Evolutionary conservation across 192 early-diverging fungal species (phyloP).

Genomic region (Lobosporangium transversale): DNA sequence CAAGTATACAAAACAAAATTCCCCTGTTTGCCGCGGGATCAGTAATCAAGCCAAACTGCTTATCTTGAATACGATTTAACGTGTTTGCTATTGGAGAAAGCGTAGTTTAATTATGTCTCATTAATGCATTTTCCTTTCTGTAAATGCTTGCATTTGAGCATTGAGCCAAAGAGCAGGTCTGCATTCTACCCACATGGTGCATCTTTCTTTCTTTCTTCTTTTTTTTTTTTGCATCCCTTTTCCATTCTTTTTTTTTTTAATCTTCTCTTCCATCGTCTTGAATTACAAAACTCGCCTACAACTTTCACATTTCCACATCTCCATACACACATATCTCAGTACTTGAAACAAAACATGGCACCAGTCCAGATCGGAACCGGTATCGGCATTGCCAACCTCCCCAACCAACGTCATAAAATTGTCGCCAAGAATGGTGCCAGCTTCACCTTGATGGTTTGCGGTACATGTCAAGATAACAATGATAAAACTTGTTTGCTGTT

Average conservation of each 20-base stretch:
- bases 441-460: constrained; percentile 98
- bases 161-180: too few relatives aligned
- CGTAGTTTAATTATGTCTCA: too few relatives aligned
- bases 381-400: constrained; percentile 97
- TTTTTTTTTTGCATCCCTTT: background rate
- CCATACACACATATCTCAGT: background rate
- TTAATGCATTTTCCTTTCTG: too few relatives aligned
- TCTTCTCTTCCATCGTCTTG: background rate
- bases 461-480: too few relatives aligned
- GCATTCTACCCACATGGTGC: too few relatives aligned
- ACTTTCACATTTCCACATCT: background rate
- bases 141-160: too few relatives aligned
- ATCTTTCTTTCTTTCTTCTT: background rate
- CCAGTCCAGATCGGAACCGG: constrained; percentile 60
- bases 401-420: constrained; percentile 99
- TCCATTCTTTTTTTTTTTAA: background rate
- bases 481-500: too few relatives aligned
- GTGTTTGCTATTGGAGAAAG: too few relatives aligned
- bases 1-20: too few relatives aligned
- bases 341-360: constrained; percentile 37
- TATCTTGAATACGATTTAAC: too few relatives aligned
- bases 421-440: constrained; percentile 95
- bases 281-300: background rate
- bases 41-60: too few relatives aligned
- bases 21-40: too few relatives aligned